A percentile compares a stretch with the other conserved stretches of the same genome.
phyloP scores from a whole-genome alignment of 2,329 filamentous ascomycete species.

The Aspergillus sp. region DNA sequence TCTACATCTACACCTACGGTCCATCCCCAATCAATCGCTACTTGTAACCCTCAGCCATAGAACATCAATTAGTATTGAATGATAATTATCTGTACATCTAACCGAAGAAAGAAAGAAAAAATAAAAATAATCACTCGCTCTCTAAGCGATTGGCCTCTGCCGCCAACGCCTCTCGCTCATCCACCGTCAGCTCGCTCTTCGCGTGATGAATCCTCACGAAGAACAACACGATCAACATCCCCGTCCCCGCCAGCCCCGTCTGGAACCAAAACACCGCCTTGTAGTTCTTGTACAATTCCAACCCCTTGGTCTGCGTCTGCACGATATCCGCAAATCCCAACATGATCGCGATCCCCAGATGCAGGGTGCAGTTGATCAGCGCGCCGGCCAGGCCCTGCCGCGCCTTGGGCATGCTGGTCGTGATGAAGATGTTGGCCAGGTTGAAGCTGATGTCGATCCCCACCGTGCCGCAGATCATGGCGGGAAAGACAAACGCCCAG shows the following conservation, averaged over 20 bases:
- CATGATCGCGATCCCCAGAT: constrained; percentile 70
- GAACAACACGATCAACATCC: constrained; percentile 52
- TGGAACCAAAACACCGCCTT: constrained; percentile 66
- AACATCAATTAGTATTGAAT: background rate
- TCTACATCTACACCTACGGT: too few relatives aligned
- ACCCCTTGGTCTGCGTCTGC: constrained; percentile 47
- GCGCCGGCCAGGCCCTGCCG: constrained; percentile 72
- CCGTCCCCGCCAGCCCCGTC: constrained; percentile 54
- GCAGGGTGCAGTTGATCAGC: constrained; percentile 68
- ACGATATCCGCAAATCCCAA: constrained; percentile 69
- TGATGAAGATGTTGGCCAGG: constrained; percentile 75
- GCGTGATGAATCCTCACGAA: constrained; percentile 59
- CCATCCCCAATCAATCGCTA: too few relatives aligned
- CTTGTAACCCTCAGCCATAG: too few relatives aligned
- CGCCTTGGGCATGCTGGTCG: constrained; percentile 64
- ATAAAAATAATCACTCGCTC: background rate
- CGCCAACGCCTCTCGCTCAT: constrained; percentile 47
- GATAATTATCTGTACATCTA: background rate
- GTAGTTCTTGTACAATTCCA: constrained; percentile 56
- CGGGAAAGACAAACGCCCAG: constrained; percentile 73
- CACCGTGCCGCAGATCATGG: constrained; percentile 62
- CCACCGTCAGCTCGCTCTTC: constrained; percentile 57
- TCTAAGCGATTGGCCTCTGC: background rate
- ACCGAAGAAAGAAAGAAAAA: background rate
- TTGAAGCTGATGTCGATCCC: constrained; percentile 76